These are phyloP conservation scores for Penicilliopsis zonata DNA, from an alignment of 495 filamentous ascomycete species.

Conservation along the genomic window DNA sequence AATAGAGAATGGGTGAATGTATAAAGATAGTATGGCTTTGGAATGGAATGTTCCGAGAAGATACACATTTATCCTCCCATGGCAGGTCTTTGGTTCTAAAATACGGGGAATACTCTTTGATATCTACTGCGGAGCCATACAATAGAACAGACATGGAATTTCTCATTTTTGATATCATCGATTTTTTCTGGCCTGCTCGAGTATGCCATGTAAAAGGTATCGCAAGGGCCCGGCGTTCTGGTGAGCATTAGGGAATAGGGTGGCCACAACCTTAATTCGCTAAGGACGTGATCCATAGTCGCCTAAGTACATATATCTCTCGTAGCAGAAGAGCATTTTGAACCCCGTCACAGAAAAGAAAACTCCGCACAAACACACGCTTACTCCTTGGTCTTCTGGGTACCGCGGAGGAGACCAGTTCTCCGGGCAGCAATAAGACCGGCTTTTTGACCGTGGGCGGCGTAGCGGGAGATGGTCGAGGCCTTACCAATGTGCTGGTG, in stretches of 20 bases:
- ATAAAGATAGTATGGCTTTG: no score
- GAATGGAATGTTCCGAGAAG: no score
- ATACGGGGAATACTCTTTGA: no score
- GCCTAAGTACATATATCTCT: slow-evolving; percentile 41
- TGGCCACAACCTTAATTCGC: slow-evolving; percentile 37
- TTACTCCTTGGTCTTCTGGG: slow-evolving; percentile 95
- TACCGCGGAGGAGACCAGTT: slow-evolving; percentile 98
- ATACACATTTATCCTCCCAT: no score
- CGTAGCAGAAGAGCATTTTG: slow-evolving; percentile 39
- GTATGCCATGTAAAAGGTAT: slow-evolving; percentile 7
- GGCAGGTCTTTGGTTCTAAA: no score
- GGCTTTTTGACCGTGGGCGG: slow-evolving; percentile 97
- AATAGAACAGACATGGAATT: no score
- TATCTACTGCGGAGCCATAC: no score
- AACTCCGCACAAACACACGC: slow-evolving; percentile 29
- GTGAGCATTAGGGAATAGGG: slow-evolving; percentile 23
- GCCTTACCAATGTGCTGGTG: slow-evolving; percentile 99
- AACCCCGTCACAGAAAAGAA: slow-evolving; percentile 38
- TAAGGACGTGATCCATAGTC: slow-evolving; percentile 34
- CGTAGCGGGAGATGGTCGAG: slow-evolving; percentile 96
- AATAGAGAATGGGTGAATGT: no score
- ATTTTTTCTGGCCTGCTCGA: slow-evolving; percentile 1
- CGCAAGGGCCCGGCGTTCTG: slow-evolving; percentile 12
- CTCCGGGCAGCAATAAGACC: slow-evolving; percentile 99
- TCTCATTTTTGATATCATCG: slow-evolving; percentile 1